These are phyloP conservation scores for Hydnomerulius pinastri DNA, from an alignment of 768 basidiomycete species.

Conservation along the genomic window DNA sequence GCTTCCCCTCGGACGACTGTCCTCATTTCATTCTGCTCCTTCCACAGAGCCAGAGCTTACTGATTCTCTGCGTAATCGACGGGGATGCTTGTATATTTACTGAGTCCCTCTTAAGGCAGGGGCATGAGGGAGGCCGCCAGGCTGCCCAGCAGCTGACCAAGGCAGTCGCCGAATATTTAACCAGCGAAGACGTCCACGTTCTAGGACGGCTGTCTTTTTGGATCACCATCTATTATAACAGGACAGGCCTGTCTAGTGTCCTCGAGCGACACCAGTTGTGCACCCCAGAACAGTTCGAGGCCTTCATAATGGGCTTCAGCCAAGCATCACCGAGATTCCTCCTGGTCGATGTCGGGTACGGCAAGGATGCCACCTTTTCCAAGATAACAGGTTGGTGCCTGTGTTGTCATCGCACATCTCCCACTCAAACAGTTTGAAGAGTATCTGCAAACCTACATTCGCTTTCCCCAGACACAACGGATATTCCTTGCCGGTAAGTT, in stretches of 20 bases:
- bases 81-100: constrained; percentile 72
- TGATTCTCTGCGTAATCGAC: constrained; percentile 75
- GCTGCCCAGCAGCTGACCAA: constrained; percentile 67
- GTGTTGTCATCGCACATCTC: neutral
- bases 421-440: constrained; percentile 42
- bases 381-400: constrained; percentile 66
- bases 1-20: neutral
- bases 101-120: constrained; percentile 57
- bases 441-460: constrained; percentile 67
- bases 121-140: constrained; percentile 62
- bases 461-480: constrained; percentile 73
- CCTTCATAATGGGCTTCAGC: constrained; percentile 72
- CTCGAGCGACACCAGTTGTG: constrained; percentile 58
- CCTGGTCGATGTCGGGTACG: constrained; percentile 67
- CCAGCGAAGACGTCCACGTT: constrained; percentile 59
- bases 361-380: constrained; percentile 58
- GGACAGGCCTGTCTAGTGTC: constrained; percentile 49
- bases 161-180: constrained; percentile 66
- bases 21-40: constrained; percentile 6
- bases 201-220: constrained; percentile 72
- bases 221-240: constrained; percentile 74
- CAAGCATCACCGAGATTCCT: constrained; percentile 73
- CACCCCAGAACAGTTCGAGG: constrained; percentile 64
- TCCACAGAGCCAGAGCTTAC: constrained; percentile 58
- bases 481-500: constrained; percentile 70